phyloP scores from a whole-genome alignment of 2,329 filamentous ascomycete genomes.

The Colletotrichum sojae region DNA sequence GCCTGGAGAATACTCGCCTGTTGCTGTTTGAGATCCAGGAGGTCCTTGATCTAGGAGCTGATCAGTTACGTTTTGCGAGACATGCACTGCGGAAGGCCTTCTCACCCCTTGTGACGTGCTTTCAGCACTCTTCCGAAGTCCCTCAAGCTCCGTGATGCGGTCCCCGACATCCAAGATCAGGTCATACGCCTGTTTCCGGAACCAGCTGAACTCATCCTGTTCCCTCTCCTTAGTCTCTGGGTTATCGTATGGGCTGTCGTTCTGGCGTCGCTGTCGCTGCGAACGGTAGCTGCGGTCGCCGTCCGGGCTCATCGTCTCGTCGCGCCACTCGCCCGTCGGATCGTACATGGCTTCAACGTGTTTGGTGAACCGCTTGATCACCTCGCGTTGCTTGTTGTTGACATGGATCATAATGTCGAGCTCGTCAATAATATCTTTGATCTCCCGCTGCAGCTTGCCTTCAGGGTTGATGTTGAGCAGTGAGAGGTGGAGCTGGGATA shows the following conservation, averaged over 20 bases:
- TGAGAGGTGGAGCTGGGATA: constrained; percentile 46
- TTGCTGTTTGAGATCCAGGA: constrained; percentile 61
- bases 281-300: background rate
- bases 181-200: constrained; percentile 44
- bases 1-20: constrained; percentile 62
- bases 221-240: background rate
- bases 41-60: constrained; percentile 48
- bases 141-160: constrained; percentile 52
- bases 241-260: background rate
- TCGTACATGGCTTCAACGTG: constrained; percentile 39
- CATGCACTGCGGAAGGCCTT: background rate
- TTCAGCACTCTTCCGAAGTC: constrained; percentile 49
- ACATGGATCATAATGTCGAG: constrained; percentile 62
- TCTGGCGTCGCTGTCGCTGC: background rate
- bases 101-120: constrained; percentile 52
- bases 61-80: constrained; percentile 41
- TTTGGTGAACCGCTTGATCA: constrained; percentile 47
- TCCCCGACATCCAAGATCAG: constrained; percentile 44
- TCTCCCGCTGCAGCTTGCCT: constrained; percentile 58
- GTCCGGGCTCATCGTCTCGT: background rate
- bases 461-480: constrained; percentile 60
- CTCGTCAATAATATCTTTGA: constrained; percentile 63
- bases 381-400: constrained; percentile 52
- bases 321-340: background rate
- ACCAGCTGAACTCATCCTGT: constrained; percentile 45